Evolutionary conservation across 2,329 filamentous ascomycete species (phyloP).

Genomic region (Apiospora koreana): DNA sequence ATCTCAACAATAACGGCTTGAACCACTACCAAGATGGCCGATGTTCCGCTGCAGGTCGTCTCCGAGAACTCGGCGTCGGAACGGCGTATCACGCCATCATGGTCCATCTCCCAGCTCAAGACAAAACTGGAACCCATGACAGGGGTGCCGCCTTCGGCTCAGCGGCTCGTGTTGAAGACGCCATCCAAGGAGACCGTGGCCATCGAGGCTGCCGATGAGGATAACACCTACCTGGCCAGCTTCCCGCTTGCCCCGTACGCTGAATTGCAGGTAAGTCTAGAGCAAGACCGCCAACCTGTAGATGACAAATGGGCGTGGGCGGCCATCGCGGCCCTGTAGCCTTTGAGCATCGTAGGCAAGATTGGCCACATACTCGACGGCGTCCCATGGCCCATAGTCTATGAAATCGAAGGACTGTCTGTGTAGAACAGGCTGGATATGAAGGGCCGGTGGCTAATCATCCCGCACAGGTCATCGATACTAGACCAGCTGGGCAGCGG

Average conservation of each 20-base stretch:
- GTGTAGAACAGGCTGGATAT: background rate
- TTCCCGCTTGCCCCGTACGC: conserved; percentile 74
- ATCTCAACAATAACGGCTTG: conserved; percentile 18
- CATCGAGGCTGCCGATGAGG: conserved; percentile 73
- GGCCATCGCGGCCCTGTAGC: background rate
- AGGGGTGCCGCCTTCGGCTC: conserved; percentile 79
- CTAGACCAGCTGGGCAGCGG: conserved; percentile 72
- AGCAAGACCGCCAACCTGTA: background rate
- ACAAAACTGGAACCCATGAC: conserved; percentile 89
- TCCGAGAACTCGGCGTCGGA: conserved; percentile 82
- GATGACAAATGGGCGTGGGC: background rate
- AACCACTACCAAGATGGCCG: conserved; percentile 53
- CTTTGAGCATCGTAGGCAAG: background rate
- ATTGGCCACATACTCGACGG: background rate
- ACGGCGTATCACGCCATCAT: conserved; percentile 87
- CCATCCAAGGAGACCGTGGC: conserved; percentile 61
- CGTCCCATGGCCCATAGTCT: background rate
- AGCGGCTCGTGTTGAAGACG: conserved; percentile 73
- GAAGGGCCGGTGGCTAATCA: conserved; percentile 22
- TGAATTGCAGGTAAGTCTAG: conserved; percentile 72
- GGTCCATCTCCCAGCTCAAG: conserved; percentile 84
- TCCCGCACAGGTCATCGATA: conserved; percentile 69
- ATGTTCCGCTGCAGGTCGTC: conserved; percentile 73
- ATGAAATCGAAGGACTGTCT: background rate
- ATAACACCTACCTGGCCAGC: conserved; percentile 61